Conservation (phyloP, 2,329 filamentous ascomycete genomes). For the Pestalotiopsis sp. region DNA sequence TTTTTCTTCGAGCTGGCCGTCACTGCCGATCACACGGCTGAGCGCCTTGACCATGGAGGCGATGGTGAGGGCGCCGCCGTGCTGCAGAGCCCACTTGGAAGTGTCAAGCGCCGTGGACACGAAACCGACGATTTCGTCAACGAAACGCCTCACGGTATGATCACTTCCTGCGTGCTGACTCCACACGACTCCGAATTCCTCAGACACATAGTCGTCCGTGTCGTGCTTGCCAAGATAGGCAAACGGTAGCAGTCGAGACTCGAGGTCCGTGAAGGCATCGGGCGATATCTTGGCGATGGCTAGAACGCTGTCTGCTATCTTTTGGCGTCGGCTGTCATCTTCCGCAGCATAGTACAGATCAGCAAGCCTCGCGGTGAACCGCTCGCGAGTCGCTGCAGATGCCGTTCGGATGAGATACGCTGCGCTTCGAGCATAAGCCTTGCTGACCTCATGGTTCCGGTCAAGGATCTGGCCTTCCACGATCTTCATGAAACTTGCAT, state of each 20-base stretch:
- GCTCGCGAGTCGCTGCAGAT: conserved; percentile 49
- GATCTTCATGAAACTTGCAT: conserved; percentile 74
- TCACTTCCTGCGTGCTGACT: conserved; percentile 85
- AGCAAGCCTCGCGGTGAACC: conserved; percentile 57
- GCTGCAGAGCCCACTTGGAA: conserved; percentile 87
- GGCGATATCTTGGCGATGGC: conserved; percentile 85
- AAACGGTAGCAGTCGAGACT: conserved; percentile 78
- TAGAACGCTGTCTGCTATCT: conserved; percentile 81
- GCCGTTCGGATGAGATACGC: conserved; percentile 78
- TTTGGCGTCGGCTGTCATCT: conserved; percentile 72
- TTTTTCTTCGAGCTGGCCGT: conserved; percentile 60
- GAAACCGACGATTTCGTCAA: conserved; percentile 77
- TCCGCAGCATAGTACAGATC: conserved; percentile 81
- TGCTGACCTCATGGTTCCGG: conserved; percentile 90
- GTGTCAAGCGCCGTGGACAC: conserved; percentile 72
- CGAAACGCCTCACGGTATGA: conserved; percentile 80
- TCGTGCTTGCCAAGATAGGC: conserved; percentile 89
- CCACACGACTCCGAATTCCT: conserved; percentile 87
- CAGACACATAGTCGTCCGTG: conserved; percentile 75
- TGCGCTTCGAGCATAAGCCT: conserved; percentile 82
- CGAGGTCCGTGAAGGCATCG: conserved; percentile 81
- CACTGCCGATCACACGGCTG: conserved; percentile 57
- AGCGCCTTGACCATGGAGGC: conserved; percentile 73
- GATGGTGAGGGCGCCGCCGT: conserved; percentile 80
- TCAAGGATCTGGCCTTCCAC: conserved; percentile 85